Percentiles rank a stretch among this genome's conserved stretches.
These are phyloP conservation scores for Dioszegia hungarica DNA, from an alignment of 768 basidiomycete genomes.

Conservation along the genomic window DNA sequence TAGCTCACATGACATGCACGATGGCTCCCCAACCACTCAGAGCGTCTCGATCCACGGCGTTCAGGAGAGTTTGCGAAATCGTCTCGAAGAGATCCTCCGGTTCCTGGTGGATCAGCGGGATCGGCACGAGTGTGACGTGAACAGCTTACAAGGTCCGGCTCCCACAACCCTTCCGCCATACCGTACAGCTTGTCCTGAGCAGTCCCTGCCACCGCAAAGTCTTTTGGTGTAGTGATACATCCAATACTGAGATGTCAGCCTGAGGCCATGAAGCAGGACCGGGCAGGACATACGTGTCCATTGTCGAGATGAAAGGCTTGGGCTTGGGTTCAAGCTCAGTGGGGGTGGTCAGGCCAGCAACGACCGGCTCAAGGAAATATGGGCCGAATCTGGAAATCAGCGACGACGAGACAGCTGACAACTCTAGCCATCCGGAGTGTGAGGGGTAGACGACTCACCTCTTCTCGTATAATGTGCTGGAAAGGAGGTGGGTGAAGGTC, in stretches of 20 bases:
- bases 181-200: slow-evolving; percentile 89
- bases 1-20: slow-evolving; percentile 88
- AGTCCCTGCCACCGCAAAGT: slow-evolving; percentile 93
- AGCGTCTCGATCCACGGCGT: slow-evolving; percentile 92
- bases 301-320: slow-evolving; percentile 90
- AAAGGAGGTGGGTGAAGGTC: slow-evolving; percentile 91
- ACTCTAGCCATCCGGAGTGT: too few species aligned
- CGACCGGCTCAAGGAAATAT: slow-evolving; percentile 93
- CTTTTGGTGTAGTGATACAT: slow-evolving; percentile 54
- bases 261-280: too few species aligned
- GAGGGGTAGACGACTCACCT: slow-evolving; percentile 51
- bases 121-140: too few species aligned
- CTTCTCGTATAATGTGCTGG: slow-evolving; percentile 89
- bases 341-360: slow-evolving; percentile 67
- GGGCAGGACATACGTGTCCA: slow-evolving; percentile 60
- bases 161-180: slow-evolving; percentile 98
- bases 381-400: slow-evolving; percentile 73
- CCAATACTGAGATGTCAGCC: slow-evolving; percentile 40
- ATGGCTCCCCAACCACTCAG: slow-evolving; percentile 95
- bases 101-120: slow-evolving; percentile 51
- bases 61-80: slow-evolving; percentile 90
- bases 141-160: slow-evolving; percentile 76
- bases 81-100: slow-evolving; percentile 98
- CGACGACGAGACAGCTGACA: too few species aligned
- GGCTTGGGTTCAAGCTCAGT: slow-evolving; percentile 55